Percentiles rank a stretch among this genome's conserved stretches.
phyloP scores from a whole-genome alignment of 257 asterid species.

The Ajuga chamaepitys region DNA sequence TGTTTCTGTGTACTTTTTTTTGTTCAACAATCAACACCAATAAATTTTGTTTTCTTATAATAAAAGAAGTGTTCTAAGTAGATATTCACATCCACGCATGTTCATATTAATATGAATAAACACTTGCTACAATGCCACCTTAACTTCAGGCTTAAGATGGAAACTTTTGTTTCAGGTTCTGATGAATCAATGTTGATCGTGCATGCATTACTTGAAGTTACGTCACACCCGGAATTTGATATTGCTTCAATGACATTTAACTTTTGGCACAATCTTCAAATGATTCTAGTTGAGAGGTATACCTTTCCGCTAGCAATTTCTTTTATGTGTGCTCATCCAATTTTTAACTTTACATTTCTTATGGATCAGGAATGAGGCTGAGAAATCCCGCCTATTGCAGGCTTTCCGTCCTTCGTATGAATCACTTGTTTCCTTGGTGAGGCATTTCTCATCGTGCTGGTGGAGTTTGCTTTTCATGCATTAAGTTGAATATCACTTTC shows the following conservation, averaged over 20 bases:
- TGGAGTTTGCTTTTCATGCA: background rate
- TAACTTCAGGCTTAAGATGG: slow-evolving; percentile 6
- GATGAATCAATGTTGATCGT: slow-evolving; percentile 93
- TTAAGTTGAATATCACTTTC: slow-evolving; percentile 9
- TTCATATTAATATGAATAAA: background rate
- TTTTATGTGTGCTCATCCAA: slow-evolving; percentile 14
- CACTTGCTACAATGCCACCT: slow-evolving; percentile 3
- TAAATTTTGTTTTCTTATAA: too few species aligned
- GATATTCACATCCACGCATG: background rate
- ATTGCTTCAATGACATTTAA: slow-evolving; percentile 98
- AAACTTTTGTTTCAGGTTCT: slow-evolving; percentile 63
- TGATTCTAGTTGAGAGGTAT: slow-evolving; percentile 72
- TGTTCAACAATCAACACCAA: too few species aligned
- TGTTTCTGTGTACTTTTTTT: too few species aligned
- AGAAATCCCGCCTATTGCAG: slow-evolving; percentile 61
- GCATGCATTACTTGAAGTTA: slow-evolving; percentile 90
- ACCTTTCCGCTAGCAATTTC: slow-evolving; percentile 8
- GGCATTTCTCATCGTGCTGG: slow-evolving; percentile 14
- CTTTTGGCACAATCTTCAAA: slow-evolving; percentile 97
- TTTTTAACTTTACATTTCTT: slow-evolving; percentile 21
- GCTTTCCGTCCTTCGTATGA: slow-evolving; percentile 74
- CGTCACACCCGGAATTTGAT: slow-evolving; percentile 95
- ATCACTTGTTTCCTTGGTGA: slow-evolving; percentile 88
- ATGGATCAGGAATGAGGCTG: slow-evolving; percentile 71
- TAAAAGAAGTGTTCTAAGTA: too few species aligned